phyloP scores from a whole-genome alignment of 1,139 yeast genomes.

The Yamadazyma aaseri region DNA sequence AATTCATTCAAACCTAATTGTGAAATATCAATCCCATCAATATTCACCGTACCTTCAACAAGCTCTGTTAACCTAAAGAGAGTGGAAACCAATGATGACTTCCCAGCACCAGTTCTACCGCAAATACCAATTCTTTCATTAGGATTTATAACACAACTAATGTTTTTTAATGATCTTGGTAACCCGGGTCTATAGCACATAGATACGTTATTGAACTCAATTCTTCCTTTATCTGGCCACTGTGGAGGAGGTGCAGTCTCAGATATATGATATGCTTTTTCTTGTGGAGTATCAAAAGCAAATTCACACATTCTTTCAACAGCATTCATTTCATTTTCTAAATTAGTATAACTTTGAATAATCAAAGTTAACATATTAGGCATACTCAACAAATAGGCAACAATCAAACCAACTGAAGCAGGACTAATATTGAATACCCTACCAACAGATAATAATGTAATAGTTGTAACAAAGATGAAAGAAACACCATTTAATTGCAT shows the following conservation, averaged over 20 bases:
- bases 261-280: constrained; percentile 44
- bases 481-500: constrained; percentile 62
- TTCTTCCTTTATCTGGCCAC: constrained; percentile 49
- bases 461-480: constrained; percentile 44
- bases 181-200: constrained; percentile 74
- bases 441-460: constrained; percentile 62
- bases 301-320: constrained; percentile 77
- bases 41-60: constrained; percentile 46
- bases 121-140: constrained; percentile 72
- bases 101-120: constrained; percentile 84
- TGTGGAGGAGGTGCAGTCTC: constrained; percentile 54
- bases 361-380: constrained; percentile 51
- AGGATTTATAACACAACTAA: constrained; percentile 46
- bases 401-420: constrained; percentile 68
- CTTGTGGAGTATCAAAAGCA: constrained; percentile 49
- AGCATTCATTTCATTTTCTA: constrained; percentile 82
- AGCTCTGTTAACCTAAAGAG: constrained; percentile 62
- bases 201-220: constrained; percentile 56
- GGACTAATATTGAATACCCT: constrained; percentile 63
- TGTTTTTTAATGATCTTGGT: constrained; percentile 66
- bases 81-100: constrained; percentile 66
- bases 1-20: constrained; percentile 71
- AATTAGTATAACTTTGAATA: constrained; percentile 60
- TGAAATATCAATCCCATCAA: constrained; percentile 60
- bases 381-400: constrained; percentile 58